Percentiles rank a stretch among this genome's conserved stretches.
These are phyloP conservation scores for Gentiana macrophylla DNA, from an alignment of 257 asterid species.

Conservation along the genomic window DNA sequence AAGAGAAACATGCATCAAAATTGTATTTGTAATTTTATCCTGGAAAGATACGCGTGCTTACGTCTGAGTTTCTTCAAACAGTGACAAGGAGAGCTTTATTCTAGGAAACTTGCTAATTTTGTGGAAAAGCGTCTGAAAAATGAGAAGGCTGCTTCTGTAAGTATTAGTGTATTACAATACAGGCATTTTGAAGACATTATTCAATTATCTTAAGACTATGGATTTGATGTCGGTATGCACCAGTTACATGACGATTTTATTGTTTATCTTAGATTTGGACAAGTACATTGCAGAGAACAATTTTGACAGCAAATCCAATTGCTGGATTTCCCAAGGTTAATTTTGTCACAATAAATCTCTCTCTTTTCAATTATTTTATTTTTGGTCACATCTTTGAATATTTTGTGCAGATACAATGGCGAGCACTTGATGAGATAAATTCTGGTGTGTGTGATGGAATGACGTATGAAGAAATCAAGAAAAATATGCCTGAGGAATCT, in stretches of 20 bases:
- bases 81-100: constrained; percentile 83
- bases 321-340: constrained; percentile 93
- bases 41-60: not conserved
- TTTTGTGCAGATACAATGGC: constrained; percentile 84
- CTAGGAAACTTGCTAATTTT: constrained; percentile 87
- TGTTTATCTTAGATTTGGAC: constrained; percentile 71
- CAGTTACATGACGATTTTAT: too few relatives aligned
- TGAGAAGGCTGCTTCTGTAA: constrained; percentile 95
- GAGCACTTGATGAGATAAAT: constrained; percentile 97
- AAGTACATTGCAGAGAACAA: constrained; percentile 96
- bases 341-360: constrained; percentile 1
- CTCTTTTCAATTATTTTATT: too few relatives aligned
- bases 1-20: too few relatives aligned
- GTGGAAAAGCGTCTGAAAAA: constrained; percentile 92
- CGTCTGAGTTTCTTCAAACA: constrained; percentile 18
- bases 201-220: too few relatives aligned
- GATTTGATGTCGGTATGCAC: too few relatives aligned
- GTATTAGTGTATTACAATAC: constrained; percentile 15
- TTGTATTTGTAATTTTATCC: not conserved
- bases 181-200: too few relatives aligned
- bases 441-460: constrained; percentile 95
- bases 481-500: constrained; percentile 93
- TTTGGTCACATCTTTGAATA: constrained; percentile 2
- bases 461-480: constrained; percentile 96
- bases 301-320: constrained; percentile 76